These are phyloP conservation scores for Pelargonium exstipulatum DNA, from an alignment of 441 rosid genomes.

Conservation along the genomic window DNA sequence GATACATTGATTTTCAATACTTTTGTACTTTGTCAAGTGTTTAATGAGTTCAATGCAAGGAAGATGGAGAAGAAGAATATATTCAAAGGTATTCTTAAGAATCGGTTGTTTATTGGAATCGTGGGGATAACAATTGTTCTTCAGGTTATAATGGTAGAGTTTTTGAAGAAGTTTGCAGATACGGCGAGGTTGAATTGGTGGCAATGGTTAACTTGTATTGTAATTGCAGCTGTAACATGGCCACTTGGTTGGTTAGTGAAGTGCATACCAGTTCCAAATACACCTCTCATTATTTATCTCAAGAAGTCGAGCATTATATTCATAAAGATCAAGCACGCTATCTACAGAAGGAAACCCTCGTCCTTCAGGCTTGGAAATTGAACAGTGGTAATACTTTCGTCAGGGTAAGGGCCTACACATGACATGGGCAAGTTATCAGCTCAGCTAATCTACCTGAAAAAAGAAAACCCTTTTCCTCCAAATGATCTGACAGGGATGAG, in stretches of 20 bases:
- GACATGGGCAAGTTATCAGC: slow-evolving; percentile 56
- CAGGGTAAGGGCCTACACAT: slow-evolving; percentile 46
- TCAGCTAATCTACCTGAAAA: slow-evolving; percentile 32
- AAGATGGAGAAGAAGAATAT: background rate
- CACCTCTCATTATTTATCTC: slow-evolving; percentile 45
- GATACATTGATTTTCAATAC: slow-evolving; percentile 23
- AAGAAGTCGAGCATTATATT: slow-evolving; percentile 16
- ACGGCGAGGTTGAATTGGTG: slow-evolving; percentile 47
- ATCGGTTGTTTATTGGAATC: slow-evolving; percentile 43
- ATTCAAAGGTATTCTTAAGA: slow-evolving; percentile 30
- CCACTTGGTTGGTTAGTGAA: slow-evolving; percentile 59
- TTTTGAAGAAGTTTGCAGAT: slow-evolving; percentile 62
- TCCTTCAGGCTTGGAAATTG: slow-evolving; percentile 27
- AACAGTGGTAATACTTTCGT: slow-evolving; percentile 57
- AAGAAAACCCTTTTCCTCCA: too few relatives aligned
- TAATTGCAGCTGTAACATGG: slow-evolving; percentile 53
- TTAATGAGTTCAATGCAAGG: slow-evolving; percentile 3
- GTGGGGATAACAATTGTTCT: slow-evolving; percentile 32
- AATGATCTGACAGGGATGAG: background rate
- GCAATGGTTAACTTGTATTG: slow-evolving; percentile 54
- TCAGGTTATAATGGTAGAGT: slow-evolving; percentile 64
- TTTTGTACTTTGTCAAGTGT: slow-evolving; percentile 3
- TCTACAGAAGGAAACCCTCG: background rate
- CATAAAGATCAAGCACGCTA: background rate
- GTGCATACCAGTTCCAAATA: slow-evolving; percentile 51